Conservation (phyloP, 2,329 filamentous ascomycete genomes). For the Knoxdaviesia proteae region DNA sequence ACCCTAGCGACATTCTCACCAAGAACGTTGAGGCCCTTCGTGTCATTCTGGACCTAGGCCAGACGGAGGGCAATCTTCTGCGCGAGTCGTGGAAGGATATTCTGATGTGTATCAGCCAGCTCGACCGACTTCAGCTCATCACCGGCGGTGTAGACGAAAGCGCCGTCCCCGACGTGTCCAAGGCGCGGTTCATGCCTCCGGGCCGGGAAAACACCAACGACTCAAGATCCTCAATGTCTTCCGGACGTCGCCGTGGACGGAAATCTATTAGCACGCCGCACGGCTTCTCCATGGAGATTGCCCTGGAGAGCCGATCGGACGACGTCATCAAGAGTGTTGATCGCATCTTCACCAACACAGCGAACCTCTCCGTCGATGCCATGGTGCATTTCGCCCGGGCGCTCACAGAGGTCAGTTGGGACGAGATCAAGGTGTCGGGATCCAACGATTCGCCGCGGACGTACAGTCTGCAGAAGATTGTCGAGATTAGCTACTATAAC, state of each 20-base stretch:
- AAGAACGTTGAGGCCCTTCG: constrained; percentile 95
- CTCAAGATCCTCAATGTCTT: constrained; percentile 44
- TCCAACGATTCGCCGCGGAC: constrained; percentile 89
- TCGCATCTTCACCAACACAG: constrained; percentile 90
- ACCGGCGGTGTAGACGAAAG: constrained; percentile 88
- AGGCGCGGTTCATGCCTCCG: constrained; percentile 49
- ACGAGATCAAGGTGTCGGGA: constrained; percentile 93
- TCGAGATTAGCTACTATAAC: constrained; percentile 99
- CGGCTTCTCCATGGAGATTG: constrained; percentile 57
- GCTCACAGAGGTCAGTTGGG: constrained; percentile 91
- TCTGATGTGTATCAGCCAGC: constrained; percentile 82
- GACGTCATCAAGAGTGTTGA: constrained; percentile 88
- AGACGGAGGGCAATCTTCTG: constrained; percentile 77
- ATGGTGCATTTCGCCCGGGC: constrained; percentile 91
- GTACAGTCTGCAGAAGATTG: constrained; percentile 92
- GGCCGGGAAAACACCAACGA: constrained; percentile 31
- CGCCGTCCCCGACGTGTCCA: constrained; percentile 76
- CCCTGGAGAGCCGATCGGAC: constrained; percentile 76
- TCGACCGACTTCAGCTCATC: constrained; percentile 86
- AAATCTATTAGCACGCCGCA: constrained; percentile 21
- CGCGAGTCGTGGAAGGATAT: constrained; percentile 90
- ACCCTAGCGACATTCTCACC: constrained; percentile 80
- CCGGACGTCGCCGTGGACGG: constrained; percentile 13
- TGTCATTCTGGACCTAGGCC: constrained; percentile 74
- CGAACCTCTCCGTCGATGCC: constrained; percentile 76